These are phyloP conservation scores for Neofusicoccum kwambonambiense DNA, from an alignment of 2,329 filamentous ascomycete genomes.

Conservation along the genomic window DNA sequence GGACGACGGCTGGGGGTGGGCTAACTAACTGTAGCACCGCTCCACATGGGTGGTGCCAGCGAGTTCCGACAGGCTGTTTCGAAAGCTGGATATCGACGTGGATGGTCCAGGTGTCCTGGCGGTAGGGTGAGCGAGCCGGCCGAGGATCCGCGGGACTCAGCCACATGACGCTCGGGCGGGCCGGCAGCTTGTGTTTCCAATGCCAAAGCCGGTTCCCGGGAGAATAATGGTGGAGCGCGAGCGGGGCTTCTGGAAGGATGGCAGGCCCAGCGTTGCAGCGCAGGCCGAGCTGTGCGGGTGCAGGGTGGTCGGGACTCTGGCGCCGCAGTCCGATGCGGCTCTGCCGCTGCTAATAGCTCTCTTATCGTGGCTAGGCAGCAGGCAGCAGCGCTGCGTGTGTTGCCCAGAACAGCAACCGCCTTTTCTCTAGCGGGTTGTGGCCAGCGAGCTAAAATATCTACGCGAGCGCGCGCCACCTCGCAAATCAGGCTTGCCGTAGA, in stretches of 20 bases:
- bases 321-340: not conserved
- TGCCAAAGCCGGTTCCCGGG: not conserved
- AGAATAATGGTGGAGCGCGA: not conserved
- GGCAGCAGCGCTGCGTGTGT: not conserved
- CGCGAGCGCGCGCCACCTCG: not conserved
- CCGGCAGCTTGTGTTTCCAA: not conserved
- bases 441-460: not conserved
- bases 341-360: not conserved
- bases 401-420: not conserved
- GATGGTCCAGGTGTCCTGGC: not conserved
- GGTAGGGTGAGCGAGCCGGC: not conserved
- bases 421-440: not conserved
- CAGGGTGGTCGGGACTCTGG: not conserved
- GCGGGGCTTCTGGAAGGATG: not conserved
- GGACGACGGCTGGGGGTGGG: not conserved
- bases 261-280: not conserved
- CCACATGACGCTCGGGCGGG: not conserved
- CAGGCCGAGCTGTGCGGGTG: not conserved
- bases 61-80: not conserved
- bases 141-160: not conserved
- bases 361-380: slow-evolving; percentile 9
- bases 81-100: not conserved
- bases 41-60: too few relatives aligned
- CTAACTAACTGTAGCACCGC: not conserved
- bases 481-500: not conserved